Conservation (phyloP, 1,139 yeast species). For the Scheffersomyces lignicola region DNA sequence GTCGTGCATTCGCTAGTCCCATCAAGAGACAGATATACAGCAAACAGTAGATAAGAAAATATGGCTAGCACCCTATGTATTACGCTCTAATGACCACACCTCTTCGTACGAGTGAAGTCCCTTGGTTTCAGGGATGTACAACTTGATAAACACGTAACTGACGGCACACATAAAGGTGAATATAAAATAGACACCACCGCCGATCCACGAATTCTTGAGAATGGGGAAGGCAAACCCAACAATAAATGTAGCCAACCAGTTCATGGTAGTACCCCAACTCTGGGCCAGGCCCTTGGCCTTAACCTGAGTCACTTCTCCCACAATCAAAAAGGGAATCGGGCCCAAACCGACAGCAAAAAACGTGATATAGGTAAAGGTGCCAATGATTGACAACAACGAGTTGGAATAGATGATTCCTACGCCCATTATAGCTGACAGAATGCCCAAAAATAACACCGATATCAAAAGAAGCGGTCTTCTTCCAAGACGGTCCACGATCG, state of each 20-base stretch:
- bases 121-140: conserved; percentile 74
- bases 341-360: conserved; percentile 92
- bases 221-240: conserved; percentile 83
- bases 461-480: conserved; percentile 67
- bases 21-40: too few relatives aligned
- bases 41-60: too few relatives aligned
- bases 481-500: conserved; percentile 72
- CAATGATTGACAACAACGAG: conserved; percentile 57
- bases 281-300: conserved; percentile 86
- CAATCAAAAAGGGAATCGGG: conserved; percentile 87
- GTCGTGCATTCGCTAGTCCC: too few relatives aligned
- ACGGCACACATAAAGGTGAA: conserved; percentile 60
- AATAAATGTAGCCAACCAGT: conserved; percentile 86
- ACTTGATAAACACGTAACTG: conserved; percentile 49
- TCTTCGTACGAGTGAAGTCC: conserved; percentile 60
- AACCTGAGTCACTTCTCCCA: conserved; percentile 84
- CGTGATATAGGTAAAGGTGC: conserved; percentile 73
- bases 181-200: conserved; percentile 77
- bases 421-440: conserved; percentile 63
- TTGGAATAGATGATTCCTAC: conserved; percentile 56
- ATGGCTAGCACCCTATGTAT: too few relatives aligned
- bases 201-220: conserved; percentile 53
- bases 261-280: conserved; percentile 86
- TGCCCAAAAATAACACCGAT: conserved; percentile 71
- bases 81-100: conserved; percentile 66